phyloP scores from a whole-genome alignment of 257 asterid species.

The Fraxinus excelsior region DNA sequence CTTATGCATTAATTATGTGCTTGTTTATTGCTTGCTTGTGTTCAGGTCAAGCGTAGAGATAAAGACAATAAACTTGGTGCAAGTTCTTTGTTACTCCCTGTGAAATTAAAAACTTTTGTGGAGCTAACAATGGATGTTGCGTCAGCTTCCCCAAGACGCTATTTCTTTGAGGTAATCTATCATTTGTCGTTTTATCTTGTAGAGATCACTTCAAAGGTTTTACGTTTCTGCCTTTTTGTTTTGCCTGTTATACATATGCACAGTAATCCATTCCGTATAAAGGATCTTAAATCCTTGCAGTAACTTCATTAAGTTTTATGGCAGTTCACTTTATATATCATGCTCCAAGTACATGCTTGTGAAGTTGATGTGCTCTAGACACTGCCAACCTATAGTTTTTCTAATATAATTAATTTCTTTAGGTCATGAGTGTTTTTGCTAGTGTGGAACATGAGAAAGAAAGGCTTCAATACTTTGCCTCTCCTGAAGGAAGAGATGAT shows the following conservation, averaged over 20 bases:
- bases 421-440: slow-evolving; percentile 94
- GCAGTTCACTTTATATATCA: neutral
- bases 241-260: slow-evolving; percentile 3
- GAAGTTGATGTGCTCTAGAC: neutral
- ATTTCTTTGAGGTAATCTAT: slow-evolving; percentile 85
- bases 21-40: slow-evolving; percentile 17
- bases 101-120: slow-evolving; percentile 74
- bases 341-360: neutral
- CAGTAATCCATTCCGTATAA: neutral
- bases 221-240: slow-evolving; percentile 12
- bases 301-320: neutral
- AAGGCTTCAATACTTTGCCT: slow-evolving; percentile 84
- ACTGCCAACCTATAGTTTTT: slow-evolving; percentile 8
- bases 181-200: neutral
- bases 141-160: slow-evolving; percentile 90
- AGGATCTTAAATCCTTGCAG: slow-evolving; percentile 1
- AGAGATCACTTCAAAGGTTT: slow-evolving; percentile 15
- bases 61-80: slow-evolving; percentile 31
- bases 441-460: slow-evolving; percentile 91
- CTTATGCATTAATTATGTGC: slow-evolving; percentile 8
- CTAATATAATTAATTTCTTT: slow-evolving; percentile 25
- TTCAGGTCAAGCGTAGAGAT: slow-evolving; percentile 64
- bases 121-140: slow-evolving; percentile 89
- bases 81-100: slow-evolving; percentile 42
- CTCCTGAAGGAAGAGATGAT: slow-evolving; percentile 98